Evolutionary conservation across 345 rosid species (phyloP), one percentile per base, ranked within the genome.

Genomic region (Heritiera littoralis): DNA sequence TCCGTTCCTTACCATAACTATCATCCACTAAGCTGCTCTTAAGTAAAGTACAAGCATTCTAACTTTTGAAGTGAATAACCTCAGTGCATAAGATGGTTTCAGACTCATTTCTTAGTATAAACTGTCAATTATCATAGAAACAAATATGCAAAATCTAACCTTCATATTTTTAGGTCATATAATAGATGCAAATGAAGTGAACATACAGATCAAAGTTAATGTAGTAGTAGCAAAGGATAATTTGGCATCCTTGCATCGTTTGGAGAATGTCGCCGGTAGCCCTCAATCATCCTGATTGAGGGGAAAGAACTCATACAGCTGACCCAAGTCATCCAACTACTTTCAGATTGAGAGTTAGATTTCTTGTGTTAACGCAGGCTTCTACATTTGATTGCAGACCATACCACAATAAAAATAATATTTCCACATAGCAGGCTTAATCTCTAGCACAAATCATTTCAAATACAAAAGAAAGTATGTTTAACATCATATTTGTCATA

Each of bases 21-120:
- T 41, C 23, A 28, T 72, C 61, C 15, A 35, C 76, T 54, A 72
- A 49, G 43, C 15, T 20, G 14, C 63, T 52, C 43, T 18, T 5
- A 18, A 56, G 28, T 23, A 23, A 23, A 23, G 46, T 17, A 68
- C 5, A 63, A 20, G 54, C 10, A 17, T 28, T 56, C 23, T 43
- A 78, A 63, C 46, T 45, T 63, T 49, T 43, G 9, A 61, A 75
- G 35, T 41, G 49, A 75, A 5, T 45, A 48, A 67, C 48, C 76
- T 67, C 14, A 20, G 41, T 49, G 12, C 66, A 51, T 67, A 7
- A 11, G 40, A 11, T 35, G 15, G 32, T 49, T 64, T 54, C 13
- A 20, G 35, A 54, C 45, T 35, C 49, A 2, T 48, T 35, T 54
- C 9, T 52, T 67, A 18, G 60, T 7, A 18, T 13, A 12, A 65